Base-by-base conservation (phyloP, 2,329 filamentous ascomycete genomes). In the Phialemoniopsis sp. region DNA sequence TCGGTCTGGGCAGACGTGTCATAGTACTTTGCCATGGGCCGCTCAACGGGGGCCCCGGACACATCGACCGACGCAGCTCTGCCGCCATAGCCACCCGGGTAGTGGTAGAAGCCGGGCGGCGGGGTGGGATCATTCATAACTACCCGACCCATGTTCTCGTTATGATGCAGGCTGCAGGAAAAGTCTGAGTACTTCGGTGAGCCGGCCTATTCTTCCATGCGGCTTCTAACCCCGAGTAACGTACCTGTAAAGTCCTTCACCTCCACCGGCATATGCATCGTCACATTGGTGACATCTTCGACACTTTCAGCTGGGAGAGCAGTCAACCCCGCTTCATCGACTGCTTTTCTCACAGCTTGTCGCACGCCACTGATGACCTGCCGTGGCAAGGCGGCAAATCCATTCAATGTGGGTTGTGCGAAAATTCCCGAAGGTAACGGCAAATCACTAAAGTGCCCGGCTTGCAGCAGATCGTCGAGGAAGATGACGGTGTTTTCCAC, bases 71-170 rank as follows among this genome's bases (percentile, higher is more conserved):
- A 73, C 5, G 72, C 75, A 4, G 74, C 66, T 4, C 77, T 66
- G 0, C 76, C 76, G 28, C 67, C 67, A 42, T 82, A 81, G 0
- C 67, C 76, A 13, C 57, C 69, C 17, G 57, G 77, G 42, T 73
- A 64, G 42, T 76, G 60, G 38, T 67, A 63, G 35, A 72, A 75
- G 3, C 63, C 58, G 13, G 70, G 63, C 14, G 69, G 66, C 16
- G 70, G 54, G 37, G 59, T 56, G 8, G 54, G 49, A 18, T 55
- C 56, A 19, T 60, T 64, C 13, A 63, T 57, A 28, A 72, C 58
- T 3, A 58, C 66, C 43, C 56, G 60, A 0, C 62, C 58, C 14
- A 68, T 72, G 34, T 79, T 80, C 35, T 67, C 61, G 19, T 71
- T 64, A 44, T 80, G 76, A 33, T 76, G 67, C 8, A 66, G 58